Percentiles rank a stretch among this genome's conserved stretches.
Evolutionary conservation across 441 rosid species (phyloP).

Genomic region (Biscutella laevigata): DNA sequence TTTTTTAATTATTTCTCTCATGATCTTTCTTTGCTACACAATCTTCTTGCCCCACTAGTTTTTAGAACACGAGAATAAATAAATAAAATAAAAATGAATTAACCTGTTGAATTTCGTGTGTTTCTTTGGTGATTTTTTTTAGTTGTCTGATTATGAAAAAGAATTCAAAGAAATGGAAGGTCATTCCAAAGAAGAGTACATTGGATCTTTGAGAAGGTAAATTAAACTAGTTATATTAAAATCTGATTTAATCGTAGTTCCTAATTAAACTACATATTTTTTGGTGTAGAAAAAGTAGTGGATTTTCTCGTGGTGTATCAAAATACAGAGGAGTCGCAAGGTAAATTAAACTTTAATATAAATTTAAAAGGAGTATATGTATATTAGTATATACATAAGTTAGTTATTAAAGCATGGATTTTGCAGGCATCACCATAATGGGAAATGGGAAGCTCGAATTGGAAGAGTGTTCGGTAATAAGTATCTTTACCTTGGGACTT

Average conservation of each 20-base stretch:
- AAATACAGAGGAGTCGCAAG: conserved; percentile 94
- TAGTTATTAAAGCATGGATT: neutral
- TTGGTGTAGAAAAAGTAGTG: conserved; percentile 68
- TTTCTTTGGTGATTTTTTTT: neutral
- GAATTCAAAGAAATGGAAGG: conserved; percentile 66
- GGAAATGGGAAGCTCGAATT: conserved; percentile 93
- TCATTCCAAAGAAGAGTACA: conserved; percentile 64
- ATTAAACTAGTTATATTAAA: neutral
- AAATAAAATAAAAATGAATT: neutral
- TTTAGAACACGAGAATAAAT: conserved; percentile 5
- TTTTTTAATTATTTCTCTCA: neutral
- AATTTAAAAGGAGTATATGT: neutral
- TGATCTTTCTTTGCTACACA: conserved; percentile 8
- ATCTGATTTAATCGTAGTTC: neutral
- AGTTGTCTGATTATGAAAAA: conserved; percentile 41
- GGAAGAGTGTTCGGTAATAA: conserved; percentile 91
- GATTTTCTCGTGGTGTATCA: conserved; percentile 86
- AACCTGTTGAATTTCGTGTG: neutral
- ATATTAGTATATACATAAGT: neutral
- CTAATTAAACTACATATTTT: neutral
- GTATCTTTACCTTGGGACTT: conserved; percentile 82
- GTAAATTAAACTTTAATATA: conserved; percentile 25
- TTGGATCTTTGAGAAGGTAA: conserved; percentile 70
- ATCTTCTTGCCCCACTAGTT: neutral
- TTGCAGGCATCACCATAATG: conserved; percentile 87